Conservation (phyloP, 1,284 basidiomycete genomes). For the Coniophora puteana region DNA sequence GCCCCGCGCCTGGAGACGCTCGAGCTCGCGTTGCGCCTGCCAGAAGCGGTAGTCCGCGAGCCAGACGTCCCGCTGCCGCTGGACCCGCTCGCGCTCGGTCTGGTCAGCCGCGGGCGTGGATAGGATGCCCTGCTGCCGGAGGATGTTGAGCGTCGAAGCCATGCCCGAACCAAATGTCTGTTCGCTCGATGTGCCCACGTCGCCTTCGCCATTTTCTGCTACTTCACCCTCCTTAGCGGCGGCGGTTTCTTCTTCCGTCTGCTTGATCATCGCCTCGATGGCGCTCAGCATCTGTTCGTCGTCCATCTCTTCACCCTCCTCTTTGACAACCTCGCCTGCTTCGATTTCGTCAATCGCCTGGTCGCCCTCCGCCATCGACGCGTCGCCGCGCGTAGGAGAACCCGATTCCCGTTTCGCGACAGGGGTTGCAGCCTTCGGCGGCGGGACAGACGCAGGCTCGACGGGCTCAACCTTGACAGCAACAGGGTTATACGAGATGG, state of each 20-base stretch:
- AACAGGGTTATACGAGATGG: slow-evolving; percentile 69
- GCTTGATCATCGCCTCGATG: slow-evolving; percentile 64
- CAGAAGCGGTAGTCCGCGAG: slow-evolving; percentile 79
- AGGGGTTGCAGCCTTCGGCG: no score
- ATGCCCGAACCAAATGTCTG: slow-evolving; percentile 79
- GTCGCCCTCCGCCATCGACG: slow-evolving; percentile 58
- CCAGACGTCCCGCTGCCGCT: slow-evolving; percentile 89
- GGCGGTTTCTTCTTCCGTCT: slow-evolving; percentile 51
- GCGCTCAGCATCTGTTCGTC: slow-evolving; percentile 70
- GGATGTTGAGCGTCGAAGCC: slow-evolving; percentile 83
- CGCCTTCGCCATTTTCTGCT: slow-evolving; percentile 23
- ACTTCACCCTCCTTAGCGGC: slow-evolving; percentile 29
- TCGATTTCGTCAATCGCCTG: slow-evolving; percentile 72
- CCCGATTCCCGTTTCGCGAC: slow-evolving; percentile 37
- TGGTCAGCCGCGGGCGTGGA: slow-evolving; percentile 64
- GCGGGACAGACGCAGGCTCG: slow-evolving; percentile 31
- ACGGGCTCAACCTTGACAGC: slow-evolving; percentile 51
- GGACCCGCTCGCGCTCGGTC: slow-evolving; percentile 76
- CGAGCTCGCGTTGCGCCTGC: slow-evolving; percentile 77
- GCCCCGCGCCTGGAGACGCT: slow-evolving; percentile 70
- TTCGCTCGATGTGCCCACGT: slow-evolving; percentile 65
- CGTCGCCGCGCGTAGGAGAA: slow-evolving; percentile 47
- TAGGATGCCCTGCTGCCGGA: slow-evolving; percentile 91
- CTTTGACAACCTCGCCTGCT: slow-evolving; percentile 74
- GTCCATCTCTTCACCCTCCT: slow-evolving; percentile 69